Percentiles rank a stretch among this genome's conserved stretches.
phyloP scores from a whole-genome alignment of 805 yeast genomes.

The Candida multigemmis region DNA sequence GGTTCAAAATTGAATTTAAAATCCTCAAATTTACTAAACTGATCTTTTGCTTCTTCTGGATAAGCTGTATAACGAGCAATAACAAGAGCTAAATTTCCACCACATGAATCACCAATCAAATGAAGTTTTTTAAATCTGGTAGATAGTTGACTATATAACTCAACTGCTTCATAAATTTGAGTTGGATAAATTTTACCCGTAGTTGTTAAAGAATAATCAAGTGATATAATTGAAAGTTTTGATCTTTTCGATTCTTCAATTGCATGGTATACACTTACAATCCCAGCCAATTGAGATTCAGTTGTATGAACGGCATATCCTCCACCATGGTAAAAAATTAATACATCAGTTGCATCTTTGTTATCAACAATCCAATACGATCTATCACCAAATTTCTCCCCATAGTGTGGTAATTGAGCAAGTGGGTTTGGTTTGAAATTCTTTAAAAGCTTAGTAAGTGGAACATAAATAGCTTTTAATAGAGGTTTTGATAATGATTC shows the following conservation, averaged over 20 bases:
- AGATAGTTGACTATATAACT: constrained; percentile 12
- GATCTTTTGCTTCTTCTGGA: constrained; percentile 17
- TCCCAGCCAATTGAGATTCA: constrained; percentile 20
- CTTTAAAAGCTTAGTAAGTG: constrained; percentile 10
- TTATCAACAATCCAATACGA: constrained; percentile 26
- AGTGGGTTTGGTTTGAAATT: constrained; percentile 5
- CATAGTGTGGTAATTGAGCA: constrained; percentile 6
- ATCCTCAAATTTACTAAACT: constrained; percentile 7
- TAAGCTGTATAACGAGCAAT: constrained; percentile 16
- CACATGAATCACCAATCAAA: constrained; percentile 35
- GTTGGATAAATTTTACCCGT: constrained; percentile 17
- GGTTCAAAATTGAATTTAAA: constrained; percentile 16
- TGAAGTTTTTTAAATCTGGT: constrained; percentile 18
- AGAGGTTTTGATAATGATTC: constrained; percentile 10
- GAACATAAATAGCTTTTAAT: constrained; percentile 12
- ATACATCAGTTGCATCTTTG: constrained; percentile 7
- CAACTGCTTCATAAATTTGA: constrained; percentile 21
- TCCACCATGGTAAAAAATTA: constrained; percentile 32
- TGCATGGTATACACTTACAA: constrained; percentile 18
- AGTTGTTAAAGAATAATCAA: constrained; percentile 26
- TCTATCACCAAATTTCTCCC: constrained; percentile 12
- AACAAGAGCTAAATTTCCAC: constrained; percentile 22
- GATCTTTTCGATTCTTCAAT: constrained; percentile 9
- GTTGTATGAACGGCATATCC: constrained; percentile 18
- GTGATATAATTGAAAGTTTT: constrained; percentile 14